A percentile compares a stretch with the other conserved stretches of the same genome.
These are phyloP conservation scores for Calonectria hongkongensis DNA, from an alignment of 2,329 filamentous ascomycete genomes.

Conservation along the genomic window DNA sequence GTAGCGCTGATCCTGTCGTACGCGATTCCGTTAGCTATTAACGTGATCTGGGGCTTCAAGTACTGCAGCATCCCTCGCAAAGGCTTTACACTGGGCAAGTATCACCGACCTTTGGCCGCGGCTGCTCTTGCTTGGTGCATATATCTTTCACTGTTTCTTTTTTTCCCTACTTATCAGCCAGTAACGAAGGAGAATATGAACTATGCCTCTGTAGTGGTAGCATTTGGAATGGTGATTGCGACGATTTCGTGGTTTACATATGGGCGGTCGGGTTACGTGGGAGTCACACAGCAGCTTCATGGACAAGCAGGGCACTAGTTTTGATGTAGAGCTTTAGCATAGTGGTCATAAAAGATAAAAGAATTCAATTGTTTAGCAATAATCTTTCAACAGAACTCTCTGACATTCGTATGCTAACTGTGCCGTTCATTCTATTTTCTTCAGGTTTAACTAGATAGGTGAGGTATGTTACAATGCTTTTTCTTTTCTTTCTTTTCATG, in stretches of 20 bases:
- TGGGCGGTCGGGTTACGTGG: conserved; percentile 22
- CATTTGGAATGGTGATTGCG: background rate
- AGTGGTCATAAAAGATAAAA: no score
- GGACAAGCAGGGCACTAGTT: background rate
- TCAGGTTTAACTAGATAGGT: no score
- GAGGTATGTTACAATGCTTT: no score
- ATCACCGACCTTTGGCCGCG: conserved; percentile 23
- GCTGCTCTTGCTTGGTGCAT: conserved; percentile 28
- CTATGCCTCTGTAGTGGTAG: conserved; percentile 33
- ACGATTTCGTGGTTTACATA: conserved; percentile 31
- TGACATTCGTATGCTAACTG: no score
- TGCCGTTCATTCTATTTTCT: no score
- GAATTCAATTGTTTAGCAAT: no score
- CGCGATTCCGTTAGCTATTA: conserved; percentile 29
- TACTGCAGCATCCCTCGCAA: conserved; percentile 24
- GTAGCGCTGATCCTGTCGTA: conserved; percentile 32
- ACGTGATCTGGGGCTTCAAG: conserved; percentile 30
- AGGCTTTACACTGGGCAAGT: conserved; percentile 11
- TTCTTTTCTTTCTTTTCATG: no score
- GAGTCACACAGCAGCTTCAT: conserved; percentile 22
- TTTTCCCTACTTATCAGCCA: conserved; percentile 33
- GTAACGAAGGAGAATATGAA: conserved; percentile 37
- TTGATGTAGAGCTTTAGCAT: background rate
- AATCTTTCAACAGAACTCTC: no score
- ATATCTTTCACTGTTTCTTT: conserved; percentile 28